Evolutionary conservation across 2,329 filamentous ascomycete genomes (phyloP), one percentile per base, ranked within the genome.

Genomic region (Catunica adiposa): DNA sequence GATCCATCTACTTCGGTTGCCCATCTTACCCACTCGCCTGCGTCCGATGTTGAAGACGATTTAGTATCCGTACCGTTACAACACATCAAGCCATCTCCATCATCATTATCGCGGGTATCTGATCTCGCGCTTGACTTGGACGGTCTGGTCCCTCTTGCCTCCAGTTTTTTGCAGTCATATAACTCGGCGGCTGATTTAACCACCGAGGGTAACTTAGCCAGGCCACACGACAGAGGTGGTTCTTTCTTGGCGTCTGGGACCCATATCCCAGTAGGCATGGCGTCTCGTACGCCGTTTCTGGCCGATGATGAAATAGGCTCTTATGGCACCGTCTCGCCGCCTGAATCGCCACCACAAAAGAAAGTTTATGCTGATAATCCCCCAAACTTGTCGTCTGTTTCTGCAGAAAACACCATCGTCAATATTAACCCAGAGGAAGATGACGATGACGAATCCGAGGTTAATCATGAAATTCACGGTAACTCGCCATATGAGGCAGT

Each of bases 401-500:
- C 31, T n/a, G 51, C 31, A 22, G 26, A 57, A n/a, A 40, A 58
- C 17, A 48, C 54, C 17, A 20, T 42, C 4, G 46, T 55, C 22
- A 29, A 58, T 11, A 42, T 58, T 23, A 47, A 55, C 38, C 23
- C 7, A 25, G 62, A n/a, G n/a, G 29, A 34, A 34, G 5, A 63
- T 25, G 44, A 48, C 22, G 23, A 48, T 26, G 17, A 23, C 23
- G 17, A 14, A 14, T 48, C n/a, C 9, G 44, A 48, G 22, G 5
- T 15, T 15, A 3, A 40, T 25, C 69, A 73, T 31, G 71, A 77
- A 38, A 76, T 77, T 11, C 71, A 75, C 15, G 83, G 86, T 64
- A 82, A 88, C 66, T 87, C 84, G 0, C 82, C 82, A 9, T 87
- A 90, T 65, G 73, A 86, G 48, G 83, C 87, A 65, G 87, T 92